Evolutionary conservation across 495 filamentous ascomycete species (phyloP).

Genomic region (Xylaria intraflava): DNA sequence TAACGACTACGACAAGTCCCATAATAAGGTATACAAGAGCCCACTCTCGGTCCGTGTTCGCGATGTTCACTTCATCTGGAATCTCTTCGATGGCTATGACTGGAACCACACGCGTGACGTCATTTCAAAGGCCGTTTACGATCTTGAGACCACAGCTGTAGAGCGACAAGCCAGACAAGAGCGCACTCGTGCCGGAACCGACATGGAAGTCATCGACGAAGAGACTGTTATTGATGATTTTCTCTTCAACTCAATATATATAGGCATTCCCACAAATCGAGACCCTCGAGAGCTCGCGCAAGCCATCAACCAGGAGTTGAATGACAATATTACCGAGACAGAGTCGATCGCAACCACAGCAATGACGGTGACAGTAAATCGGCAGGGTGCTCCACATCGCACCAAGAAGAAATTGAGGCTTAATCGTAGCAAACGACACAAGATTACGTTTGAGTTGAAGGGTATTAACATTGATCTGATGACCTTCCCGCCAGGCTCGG

Average conservation of each 20-base stretch:
- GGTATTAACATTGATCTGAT: conserved; percentile 80
- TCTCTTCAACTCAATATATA: conserved; percentile 98
- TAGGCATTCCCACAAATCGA: conserved; percentile 79
- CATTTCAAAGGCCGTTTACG: conserved; percentile 77
- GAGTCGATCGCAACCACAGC: conserved; percentile 75
- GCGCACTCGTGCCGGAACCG: conserved; percentile 36
- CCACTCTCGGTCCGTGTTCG: conserved; percentile 73
- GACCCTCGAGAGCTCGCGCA: conserved; percentile 73
- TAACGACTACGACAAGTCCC: conserved; percentile 62
- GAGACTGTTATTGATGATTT: conserved; percentile 88
- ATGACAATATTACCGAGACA: conserved; percentile 82
- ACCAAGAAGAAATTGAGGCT: conserved; percentile 61
- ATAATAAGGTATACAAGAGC: conserved; percentile 57
- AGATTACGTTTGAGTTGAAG: conserved; percentile 89
- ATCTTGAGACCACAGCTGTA: conserved; percentile 73
- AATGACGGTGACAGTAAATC: conserved; percentile 53
- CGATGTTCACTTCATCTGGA: conserved; percentile 94
- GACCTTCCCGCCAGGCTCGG: conserved; percentile 67
- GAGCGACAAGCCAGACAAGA: conserved; percentile 55
- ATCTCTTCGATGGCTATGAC: conserved; percentile 96
- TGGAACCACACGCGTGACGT: conserved; percentile 83
- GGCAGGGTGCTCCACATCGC: conserved; percentile 38
- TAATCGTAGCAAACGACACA: conserved; percentile 80
- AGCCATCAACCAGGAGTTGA: conserved; percentile 80
- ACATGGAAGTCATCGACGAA: conserved; percentile 61